These are phyloP conservation scores for Circinella minor DNA, from an alignment of 371 early-diverging fungal genomes.

Conservation along the genomic window DNA sequence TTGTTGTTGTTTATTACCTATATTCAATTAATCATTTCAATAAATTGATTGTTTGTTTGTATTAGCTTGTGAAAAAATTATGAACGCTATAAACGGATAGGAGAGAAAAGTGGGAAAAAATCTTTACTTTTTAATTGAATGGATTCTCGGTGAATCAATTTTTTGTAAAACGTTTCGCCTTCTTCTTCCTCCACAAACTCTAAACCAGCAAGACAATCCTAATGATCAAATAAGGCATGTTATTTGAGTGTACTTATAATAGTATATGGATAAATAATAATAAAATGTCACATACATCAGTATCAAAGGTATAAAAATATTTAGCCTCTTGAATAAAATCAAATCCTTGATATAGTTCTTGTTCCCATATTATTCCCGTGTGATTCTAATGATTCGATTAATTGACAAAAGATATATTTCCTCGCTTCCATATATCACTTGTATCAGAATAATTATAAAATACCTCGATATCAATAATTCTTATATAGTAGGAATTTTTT, in stretches of 20 bases:
- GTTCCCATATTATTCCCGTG: conserved; percentile 76
- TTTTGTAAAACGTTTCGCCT: conserved; percentile 75
- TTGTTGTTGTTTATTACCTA: not conserved
- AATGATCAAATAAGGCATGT: not conserved
- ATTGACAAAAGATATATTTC: not conserved
- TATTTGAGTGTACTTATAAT: too few species aligned
- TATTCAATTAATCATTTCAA: too few species aligned
- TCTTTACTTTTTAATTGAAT: conserved; percentile 37
- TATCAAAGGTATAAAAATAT: conserved; percentile 85
- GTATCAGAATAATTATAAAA: too few species aligned
- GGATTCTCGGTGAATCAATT: conserved; percentile 60
- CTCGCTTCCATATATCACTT: too few species aligned
- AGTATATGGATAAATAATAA: too few species aligned
- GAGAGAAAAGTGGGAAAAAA: not conserved
- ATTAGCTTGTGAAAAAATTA: not conserved
- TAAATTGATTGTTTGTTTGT: too few species aligned
- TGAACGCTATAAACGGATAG: too few species aligned
- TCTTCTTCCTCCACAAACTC: conserved; percentile 89
- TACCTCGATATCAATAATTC: conserved; percentile 79
- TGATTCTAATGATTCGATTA: not conserved
- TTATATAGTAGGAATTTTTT: conserved; percentile 65
- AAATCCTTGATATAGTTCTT: conserved; percentile 78
- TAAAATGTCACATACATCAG: conserved; percentile 59
- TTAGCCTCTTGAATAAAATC: conserved; percentile 71
- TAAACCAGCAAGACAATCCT: conserved; percentile 79